phyloP scores from a whole-genome alignment of 78 protist species.

The Paulinella micropora region DNA sequence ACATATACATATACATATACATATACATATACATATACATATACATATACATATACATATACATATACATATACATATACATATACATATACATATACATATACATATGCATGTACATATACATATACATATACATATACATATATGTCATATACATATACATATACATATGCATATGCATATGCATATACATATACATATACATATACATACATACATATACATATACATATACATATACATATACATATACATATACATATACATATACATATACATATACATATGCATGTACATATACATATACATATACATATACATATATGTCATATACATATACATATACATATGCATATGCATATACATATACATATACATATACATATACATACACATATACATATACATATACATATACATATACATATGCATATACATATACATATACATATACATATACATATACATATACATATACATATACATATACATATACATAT shows the following conservation, averaged over 20 bases:
- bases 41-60: not conserved
- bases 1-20: not conserved
- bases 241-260: not conserved
- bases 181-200: not conserved
- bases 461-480: not conserved
- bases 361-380: not conserved
- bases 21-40: not conserved
- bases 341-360: not conserved
- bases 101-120: not conserved
- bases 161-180: not conserved
- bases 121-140: not conserved
- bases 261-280: not conserved
- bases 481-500: not conserved
- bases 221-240: not conserved
- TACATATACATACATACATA: not conserved
- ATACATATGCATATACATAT: not conserved
- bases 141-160: not conserved
- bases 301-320: not conserved
- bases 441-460: not conserved
- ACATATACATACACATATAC: not conserved
- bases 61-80: not conserved
- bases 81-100: not conserved
- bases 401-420: not conserved
- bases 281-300: not conserved
- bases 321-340: not conserved